These are phyloP conservation scores for Podospora anserina DNA, from an alignment of 495 filamentous ascomycete species.

Conservation along the genomic window DNA sequence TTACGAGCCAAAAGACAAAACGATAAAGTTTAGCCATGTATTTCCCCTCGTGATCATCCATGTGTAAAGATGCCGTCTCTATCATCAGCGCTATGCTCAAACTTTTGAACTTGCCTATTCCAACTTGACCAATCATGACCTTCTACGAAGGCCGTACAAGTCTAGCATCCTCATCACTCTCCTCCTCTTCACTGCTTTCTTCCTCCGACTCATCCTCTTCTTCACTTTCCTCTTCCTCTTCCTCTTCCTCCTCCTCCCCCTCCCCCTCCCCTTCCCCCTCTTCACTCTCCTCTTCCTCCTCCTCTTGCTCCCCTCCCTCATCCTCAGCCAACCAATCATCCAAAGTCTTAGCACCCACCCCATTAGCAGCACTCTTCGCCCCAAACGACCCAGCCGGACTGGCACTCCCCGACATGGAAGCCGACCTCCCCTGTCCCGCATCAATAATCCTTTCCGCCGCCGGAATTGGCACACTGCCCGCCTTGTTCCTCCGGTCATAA, in stretches of 20 bases:
- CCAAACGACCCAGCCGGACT: constrained; percentile 56
- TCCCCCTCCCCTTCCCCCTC: constrained; percentile 55
- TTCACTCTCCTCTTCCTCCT: constrained; percentile 46
- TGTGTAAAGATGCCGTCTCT: neutral
- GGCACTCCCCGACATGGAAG: neutral
- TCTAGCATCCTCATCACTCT: constrained; percentile 44
- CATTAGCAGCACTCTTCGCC: constrained; percentile 37
- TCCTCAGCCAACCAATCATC: constrained; percentile 87
- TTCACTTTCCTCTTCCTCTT: constrained; percentile 36
- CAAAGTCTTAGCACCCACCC: constrained; percentile 64
- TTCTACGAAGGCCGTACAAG: constrained; percentile 19
- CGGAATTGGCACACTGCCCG: constrained; percentile 39
- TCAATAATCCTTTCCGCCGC: constrained; percentile 63
- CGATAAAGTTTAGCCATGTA: neutral
- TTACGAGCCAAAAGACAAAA: neutral
- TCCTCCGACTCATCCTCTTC: constrained; percentile 37
- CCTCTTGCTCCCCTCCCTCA: constrained; percentile 50
- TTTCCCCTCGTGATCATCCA: neutral
- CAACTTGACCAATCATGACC: neutral
- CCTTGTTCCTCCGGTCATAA: constrained; percentile 36
- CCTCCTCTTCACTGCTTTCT: constrained; percentile 47
- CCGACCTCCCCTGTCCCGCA: constrained; percentile 54
- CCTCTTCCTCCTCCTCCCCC: constrained; percentile 45
- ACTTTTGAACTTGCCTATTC: neutral
- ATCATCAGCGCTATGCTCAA: neutral